These are phyloP conservation scores for Exophiala sp. DNA, from an alignment of 2,329 filamentous ascomycete species.

Conservation along the genomic window DNA sequence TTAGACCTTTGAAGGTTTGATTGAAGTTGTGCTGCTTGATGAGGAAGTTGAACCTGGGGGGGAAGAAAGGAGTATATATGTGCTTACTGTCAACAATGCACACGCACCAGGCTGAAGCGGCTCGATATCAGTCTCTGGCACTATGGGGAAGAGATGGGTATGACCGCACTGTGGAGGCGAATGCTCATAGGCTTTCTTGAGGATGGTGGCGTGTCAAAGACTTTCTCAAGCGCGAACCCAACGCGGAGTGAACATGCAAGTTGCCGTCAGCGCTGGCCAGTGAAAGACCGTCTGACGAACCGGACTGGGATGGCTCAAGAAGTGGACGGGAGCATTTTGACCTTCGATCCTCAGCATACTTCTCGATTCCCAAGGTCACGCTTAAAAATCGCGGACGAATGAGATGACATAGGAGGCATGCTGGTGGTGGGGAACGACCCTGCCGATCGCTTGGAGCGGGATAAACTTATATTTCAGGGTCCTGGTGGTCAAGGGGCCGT, in stretches of 20 bases:
- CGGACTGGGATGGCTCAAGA: constrained; percentile 9
- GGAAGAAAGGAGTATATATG: neutral
- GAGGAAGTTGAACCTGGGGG: neutral
- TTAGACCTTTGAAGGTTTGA: neutral
- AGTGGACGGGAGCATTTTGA: constrained; percentile 15
- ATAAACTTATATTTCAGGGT: constrained; percentile 9
- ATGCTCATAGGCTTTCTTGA: neutral
- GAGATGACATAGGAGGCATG: neutral
- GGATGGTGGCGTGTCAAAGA: constrained; percentile 3
- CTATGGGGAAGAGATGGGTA: neutral
- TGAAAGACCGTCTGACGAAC: constrained; percentile 8
- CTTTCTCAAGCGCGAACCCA: neutral
- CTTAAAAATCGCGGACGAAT: constrained; percentile 14
- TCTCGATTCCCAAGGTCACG: constrained; percentile 9
- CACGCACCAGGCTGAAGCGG: neutral
- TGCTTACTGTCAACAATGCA: neutral
- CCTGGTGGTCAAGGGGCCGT: constrained; percentile 3
- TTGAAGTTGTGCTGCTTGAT: neutral
- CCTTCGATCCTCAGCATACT: constrained; percentile 18
- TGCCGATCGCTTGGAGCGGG: constrained; percentile 16
- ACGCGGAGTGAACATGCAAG: constrained; percentile 15
- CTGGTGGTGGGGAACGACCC: constrained; percentile 13
- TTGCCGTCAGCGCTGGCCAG: constrained; percentile 12
- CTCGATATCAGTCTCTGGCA: neutral
- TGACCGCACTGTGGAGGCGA: constrained; percentile 5